Conservation (phyloP, 331 rosid genomes). For the Malus hybrid region DNA sequence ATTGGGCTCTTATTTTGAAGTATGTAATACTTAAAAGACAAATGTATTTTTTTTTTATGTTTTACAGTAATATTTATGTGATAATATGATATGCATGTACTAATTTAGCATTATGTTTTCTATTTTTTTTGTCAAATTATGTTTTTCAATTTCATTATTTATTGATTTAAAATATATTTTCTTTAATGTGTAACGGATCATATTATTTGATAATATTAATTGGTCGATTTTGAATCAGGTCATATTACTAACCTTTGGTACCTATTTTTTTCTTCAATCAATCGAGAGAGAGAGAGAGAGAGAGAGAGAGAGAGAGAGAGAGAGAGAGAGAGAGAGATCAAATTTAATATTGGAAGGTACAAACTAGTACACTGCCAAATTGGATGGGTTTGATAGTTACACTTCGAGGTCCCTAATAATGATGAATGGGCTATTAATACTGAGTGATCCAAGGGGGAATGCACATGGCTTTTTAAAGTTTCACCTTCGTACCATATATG, state of each 20-base stretch:
- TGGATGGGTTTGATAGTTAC: conserved; percentile 13
- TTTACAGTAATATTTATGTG: too few relatives aligned
- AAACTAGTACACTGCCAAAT: conserved; percentile 6
- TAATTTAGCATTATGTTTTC: too few relatives aligned
- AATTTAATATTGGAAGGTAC: neutral
- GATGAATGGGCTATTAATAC: conserved; percentile 11
- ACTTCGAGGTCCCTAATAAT: conserved; percentile 11
- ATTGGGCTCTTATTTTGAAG: too few relatives aligned
- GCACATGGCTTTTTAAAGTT: conserved; percentile 24
- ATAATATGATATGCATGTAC: too few relatives aligned
- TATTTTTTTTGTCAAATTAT: too few relatives aligned
- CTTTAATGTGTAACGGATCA: too few relatives aligned
- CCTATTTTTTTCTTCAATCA: neutral
- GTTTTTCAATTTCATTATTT: too few relatives aligned
- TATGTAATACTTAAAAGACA: too few relatives aligned
- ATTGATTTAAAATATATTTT: too few relatives aligned
- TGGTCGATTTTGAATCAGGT: accelerated
- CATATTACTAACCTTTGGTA: neutral
- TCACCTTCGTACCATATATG: neutral
- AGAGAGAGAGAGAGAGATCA: neutral
- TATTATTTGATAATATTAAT: too few relatives aligned
- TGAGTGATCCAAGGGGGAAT: conserved; percentile 28
- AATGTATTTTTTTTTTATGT: too few relatives aligned
- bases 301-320: neutral
- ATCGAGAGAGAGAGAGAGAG: neutral